Evolutionary conservation across 2,329 filamentous ascomycete species (phyloP), one percentile per base, ranked within the genome.

Genomic region (Ophioceras dolichostomum): DNA sequence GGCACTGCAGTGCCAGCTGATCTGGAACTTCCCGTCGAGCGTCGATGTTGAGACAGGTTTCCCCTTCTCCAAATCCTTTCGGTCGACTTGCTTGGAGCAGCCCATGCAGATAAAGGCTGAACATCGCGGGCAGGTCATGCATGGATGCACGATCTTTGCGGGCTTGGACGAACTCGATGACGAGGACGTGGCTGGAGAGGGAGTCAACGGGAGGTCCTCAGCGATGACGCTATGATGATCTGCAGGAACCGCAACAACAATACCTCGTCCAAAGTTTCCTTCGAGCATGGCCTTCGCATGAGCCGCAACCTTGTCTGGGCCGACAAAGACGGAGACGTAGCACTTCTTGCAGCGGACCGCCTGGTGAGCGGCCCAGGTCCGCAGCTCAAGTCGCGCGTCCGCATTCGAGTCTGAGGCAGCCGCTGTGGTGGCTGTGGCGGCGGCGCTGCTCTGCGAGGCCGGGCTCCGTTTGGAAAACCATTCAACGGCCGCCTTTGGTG

Each of bases 1-100:
- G 9, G 38, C 18, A 5, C 48, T 40, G 28, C 51, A 54, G 32
- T 49, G 52, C 47, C 47, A 49, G 4, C 38, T 30, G 18, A 48
- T 10, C 9, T 42, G 43, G 37, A 43, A 34, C 12, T 8, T 20
- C n/a, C 39, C 38, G 4, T 17, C 28, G 3, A 10, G 10, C 2
- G 27, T 10, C 19, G 10, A 19, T 14, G 26, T 3, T 17, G 39
- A 13, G 6, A 19, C 9, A 6, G 20, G 10, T 16, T 20, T n/a
- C 17, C 5, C 24, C 4, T 5, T 27, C 12, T 20, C n/a, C 16
- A 13, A 10, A 13, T 17, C 3, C 12, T 17, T 22, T 26, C 16
- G 24, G 13, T n/a, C 26, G 10, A 30, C 17, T 10, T n/a, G 17
- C 20, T 22, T 16, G 10, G 33, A 29, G 32, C 47, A 48, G 8